Evolutionary conservation across 2,329 filamentous ascomycete genomes (phyloP).

Genomic region (Colletotrichum magnum): DNA sequence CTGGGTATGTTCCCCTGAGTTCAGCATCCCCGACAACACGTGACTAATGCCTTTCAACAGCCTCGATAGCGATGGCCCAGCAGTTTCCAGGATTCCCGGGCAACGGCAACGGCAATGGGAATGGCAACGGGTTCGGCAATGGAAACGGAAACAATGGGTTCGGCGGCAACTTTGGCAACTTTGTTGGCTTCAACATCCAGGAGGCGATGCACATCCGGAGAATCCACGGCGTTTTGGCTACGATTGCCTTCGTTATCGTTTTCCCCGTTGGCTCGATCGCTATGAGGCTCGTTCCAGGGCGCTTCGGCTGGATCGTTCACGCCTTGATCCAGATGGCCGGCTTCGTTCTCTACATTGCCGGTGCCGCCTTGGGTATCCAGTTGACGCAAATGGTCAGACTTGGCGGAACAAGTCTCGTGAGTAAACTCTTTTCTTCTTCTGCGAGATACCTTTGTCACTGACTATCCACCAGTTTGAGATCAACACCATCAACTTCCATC

Average conservation of each 20-base stretch:
- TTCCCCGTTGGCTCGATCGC: constrained; percentile 61
- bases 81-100: constrained; percentile 33
- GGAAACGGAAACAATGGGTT: constrained; percentile 31
- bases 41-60: constrained; percentile 1
- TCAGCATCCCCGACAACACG: not conserved
- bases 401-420: constrained; percentile 49
- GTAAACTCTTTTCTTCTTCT: constrained; percentile 28
- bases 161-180: constrained; percentile 35
- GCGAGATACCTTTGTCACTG: not conserved
- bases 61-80: constrained; percentile 24
- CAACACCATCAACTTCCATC: constrained; percentile 56
- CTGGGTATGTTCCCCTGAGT: constrained; percentile 2
- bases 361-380: constrained; percentile 59
- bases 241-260: constrained; percentile 57
- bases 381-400: constrained; percentile 52
- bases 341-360: constrained; percentile 54
- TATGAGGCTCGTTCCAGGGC: constrained; percentile 55
- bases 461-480: constrained; percentile 46
- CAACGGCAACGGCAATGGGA: constrained; percentile 28
- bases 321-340: constrained; percentile 55
- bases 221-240: constrained; percentile 58
- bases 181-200: constrained; percentile 47
- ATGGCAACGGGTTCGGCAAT: constrained; percentile 27
- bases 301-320: constrained; percentile 55
- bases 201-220: constrained; percentile 49